Evolutionary conservation across 164 flowering plant species (phyloP).

Genomic region (Brasenia schreberi): DNA sequence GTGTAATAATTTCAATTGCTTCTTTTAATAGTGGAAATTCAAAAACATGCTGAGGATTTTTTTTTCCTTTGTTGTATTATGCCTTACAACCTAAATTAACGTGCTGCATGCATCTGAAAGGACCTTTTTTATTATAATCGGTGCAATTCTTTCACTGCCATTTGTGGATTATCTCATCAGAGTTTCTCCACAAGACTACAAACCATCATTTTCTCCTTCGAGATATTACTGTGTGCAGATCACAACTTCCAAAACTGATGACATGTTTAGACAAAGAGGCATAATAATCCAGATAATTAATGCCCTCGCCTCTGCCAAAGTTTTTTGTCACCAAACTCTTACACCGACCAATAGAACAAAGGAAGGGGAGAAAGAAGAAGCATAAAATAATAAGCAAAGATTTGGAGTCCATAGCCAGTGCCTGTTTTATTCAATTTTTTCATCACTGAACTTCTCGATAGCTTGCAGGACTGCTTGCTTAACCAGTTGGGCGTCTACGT

Average conservation of each 20-base stretch:
- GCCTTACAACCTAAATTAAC: not conserved
- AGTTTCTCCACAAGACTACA: not conserved
- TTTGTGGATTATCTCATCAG: not conserved
- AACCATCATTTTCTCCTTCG: not conserved
- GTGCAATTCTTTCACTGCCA: not conserved
- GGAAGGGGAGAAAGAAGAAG: not conserved
- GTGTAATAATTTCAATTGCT: not conserved
- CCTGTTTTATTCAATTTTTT: conserved; percentile 5
- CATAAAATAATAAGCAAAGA: not conserved
- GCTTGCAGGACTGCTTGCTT: conserved; percentile 52
- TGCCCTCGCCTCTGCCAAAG: not conserved
- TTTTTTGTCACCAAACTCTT: not conserved
- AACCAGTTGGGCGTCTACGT: conserved; percentile 46
- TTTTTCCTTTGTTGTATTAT: not conserved
- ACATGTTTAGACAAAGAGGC: not conserved
- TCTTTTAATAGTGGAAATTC: not conserved
- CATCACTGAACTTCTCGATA: conserved; percentile 34
- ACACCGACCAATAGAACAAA: not conserved
- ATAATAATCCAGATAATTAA: not conserved
- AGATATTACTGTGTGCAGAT: not conserved
- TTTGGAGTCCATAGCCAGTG: not conserved
- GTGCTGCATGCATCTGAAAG: not conserved
- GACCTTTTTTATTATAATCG: not conserved
- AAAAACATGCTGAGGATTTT: no score
- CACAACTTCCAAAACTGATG: not conserved